Conservation (phyloP, 441 rosid genomes). For the Syzygium syzygioides region DNA sequence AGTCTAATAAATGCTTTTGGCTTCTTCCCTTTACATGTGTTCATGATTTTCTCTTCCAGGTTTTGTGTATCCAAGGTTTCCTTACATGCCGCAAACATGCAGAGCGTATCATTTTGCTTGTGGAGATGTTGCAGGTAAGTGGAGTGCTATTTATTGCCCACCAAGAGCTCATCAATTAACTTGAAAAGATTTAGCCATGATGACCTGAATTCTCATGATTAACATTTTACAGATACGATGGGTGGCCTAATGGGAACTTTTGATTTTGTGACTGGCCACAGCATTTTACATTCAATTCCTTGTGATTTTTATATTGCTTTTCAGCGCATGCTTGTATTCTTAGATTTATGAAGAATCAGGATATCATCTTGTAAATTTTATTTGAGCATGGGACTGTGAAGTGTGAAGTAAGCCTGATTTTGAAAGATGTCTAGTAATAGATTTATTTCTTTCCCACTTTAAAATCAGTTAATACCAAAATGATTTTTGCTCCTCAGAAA, state of each 20-base stretch:
- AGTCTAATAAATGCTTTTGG: neutral
- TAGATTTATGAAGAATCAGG: neutral
- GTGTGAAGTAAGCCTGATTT: neutral
- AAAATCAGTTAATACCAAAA: neutral
- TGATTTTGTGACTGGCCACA: neutral
- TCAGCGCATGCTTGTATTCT: neutral
- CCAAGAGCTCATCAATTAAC: neutral
- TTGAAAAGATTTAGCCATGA: neutral
- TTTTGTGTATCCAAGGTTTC: slow-evolving; percentile 96
- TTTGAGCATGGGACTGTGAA: neutral
- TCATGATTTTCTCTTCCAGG: slow-evolving; percentile 33
- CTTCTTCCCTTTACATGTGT: neutral
- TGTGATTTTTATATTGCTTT: neutral
- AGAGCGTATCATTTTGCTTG: slow-evolving; percentile 87
- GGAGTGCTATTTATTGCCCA: neutral
- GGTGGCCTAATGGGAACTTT: neutral
- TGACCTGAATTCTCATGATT: neutral
- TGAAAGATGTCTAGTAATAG: neutral
- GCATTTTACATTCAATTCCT: neutral
- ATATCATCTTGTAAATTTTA: neutral
- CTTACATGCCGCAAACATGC: slow-evolving; percentile 97
- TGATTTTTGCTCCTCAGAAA: neutral
- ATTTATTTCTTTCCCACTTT: neutral
- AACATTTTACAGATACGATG: neutral
- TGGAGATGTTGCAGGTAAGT: slow-evolving; percentile 96